Evolutionary conservation across 306 rosid species (phyloP), one percentile per base, ranked within the genome.

Genomic region (Castanea sativa): DNA sequence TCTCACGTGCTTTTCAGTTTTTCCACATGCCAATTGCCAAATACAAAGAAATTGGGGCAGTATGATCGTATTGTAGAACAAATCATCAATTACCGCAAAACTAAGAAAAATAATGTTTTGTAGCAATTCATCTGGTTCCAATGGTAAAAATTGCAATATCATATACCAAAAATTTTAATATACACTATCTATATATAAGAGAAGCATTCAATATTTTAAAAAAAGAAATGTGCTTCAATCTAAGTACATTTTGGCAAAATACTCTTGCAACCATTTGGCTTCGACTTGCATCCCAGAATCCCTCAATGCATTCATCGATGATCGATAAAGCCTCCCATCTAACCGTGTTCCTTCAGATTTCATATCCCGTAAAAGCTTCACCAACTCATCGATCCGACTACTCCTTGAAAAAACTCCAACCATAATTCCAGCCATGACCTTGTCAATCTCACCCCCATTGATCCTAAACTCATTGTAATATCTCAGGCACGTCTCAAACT

Each of bases 341-440:
- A 90, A 57, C 1, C 58, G 63, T 33, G 89, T 83, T 30, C 93
- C 95, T 83, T 90, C 93, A 63, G 71, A 72, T 78, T 85, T 92
- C 97, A 92, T 78, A 41, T 92, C 95, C 33, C 79, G 82, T 27
- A 92, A 79, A 63, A 92, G 95, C 80, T 83, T 90, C 72, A 89
- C 88, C 71, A 92, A 30, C 49, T 92, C 91, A 73, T 86, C 93
- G 49, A 90, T 80, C 64, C 52, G 80, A 75, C 90, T 81, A 6
- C 78, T 79, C 78, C 84, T 89, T 0, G 93, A 87, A 80, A 81
- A 90, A 73, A 92, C 91, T 15, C 92, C 89, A 61, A 92, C 88
- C 97, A 92, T 92, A 33, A 87, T 85, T 65, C 93, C 97, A 14
- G 90, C 95, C 85, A 92, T 58, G 6, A 84, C 93, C 85, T 78